A percentile compares a stretch with the other conserved stretches of the same genome.
Evolutionary conservation across 2,329 filamentous ascomycete species (phyloP).

Genomic region (Cladosporium sp.): DNA sequence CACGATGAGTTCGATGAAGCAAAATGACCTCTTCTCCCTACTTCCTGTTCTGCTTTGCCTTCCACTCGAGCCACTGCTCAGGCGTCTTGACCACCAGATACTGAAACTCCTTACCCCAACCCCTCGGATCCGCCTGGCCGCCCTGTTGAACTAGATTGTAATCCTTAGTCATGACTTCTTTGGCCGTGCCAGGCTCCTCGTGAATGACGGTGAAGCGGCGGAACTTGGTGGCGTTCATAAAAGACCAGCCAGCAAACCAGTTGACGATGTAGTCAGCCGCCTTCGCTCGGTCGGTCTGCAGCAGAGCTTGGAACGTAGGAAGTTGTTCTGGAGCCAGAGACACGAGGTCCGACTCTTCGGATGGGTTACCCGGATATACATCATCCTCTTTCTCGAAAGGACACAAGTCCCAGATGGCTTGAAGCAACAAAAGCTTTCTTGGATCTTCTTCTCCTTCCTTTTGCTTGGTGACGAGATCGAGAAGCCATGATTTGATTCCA

Average conservation of each 20-base stretch:
- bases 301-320: slow-evolving; percentile 20
- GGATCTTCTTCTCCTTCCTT: slow-evolving; percentile 9
- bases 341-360: slow-evolving; percentile 19
- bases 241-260: slow-evolving; percentile 31
- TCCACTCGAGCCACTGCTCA: background rate
- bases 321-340: slow-evolving; percentile 22
- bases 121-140: background rate
- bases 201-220: slow-evolving; percentile 29
- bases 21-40: background rate
- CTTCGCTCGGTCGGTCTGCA: slow-evolving; percentile 21
- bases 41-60: background rate
- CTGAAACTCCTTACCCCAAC: background rate
- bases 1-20: background rate
- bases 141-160: background rate
- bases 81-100: slow-evolving; percentile 5
- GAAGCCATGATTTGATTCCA: slow-evolving; percentile 26
- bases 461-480: slow-evolving; percentile 14
- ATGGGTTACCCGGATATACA: slow-evolving; percentile 15
- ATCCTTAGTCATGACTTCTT: background rate
- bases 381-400: slow-evolving; percentile 21
- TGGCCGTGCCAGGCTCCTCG: background rate
- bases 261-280: slow-evolving; percentile 29
- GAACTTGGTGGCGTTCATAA: slow-evolving; percentile 20
- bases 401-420: slow-evolving; percentile 24
- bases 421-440: slow-evolving; percentile 21